A percentile compares a stretch with the other conserved stretches of the same genome.
Conservation (phyloP, 2,329 filamentous ascomycete genomes). For the Teratosphaeria viscida region DNA sequence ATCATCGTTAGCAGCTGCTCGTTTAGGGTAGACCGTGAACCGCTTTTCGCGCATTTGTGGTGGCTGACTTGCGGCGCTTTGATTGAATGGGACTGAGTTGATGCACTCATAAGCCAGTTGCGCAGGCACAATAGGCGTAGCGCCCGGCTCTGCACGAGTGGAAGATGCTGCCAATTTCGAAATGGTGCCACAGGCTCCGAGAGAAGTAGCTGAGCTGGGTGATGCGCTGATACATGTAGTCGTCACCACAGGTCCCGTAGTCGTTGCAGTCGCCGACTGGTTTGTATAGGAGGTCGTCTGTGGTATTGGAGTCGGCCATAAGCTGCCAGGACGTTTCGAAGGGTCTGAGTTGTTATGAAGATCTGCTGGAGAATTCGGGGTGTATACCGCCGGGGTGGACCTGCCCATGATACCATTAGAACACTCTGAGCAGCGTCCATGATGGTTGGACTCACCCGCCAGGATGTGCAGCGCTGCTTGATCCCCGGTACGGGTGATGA, state of each 20-base stretch:
- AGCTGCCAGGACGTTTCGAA: background rate
- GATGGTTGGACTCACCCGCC: conserved; percentile 1
- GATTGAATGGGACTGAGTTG: conserved; percentile 36
- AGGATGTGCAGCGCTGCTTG: conserved; percentile 1
- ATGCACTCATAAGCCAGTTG: conserved; percentile 37
- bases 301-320: background rate
- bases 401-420: background rate
- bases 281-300: background rate
- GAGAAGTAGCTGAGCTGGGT: background rate
- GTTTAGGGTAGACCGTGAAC: background rate
- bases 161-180: conserved; percentile 14
- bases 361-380: background rate
- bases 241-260: background rate
- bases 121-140: conserved; percentile 32
- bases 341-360: background rate
- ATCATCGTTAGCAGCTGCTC: conserved; percentile 8
- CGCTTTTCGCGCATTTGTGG: background rate
- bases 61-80: conserved; percentile 20
- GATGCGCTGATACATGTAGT: background rate
- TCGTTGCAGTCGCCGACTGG: background rate
- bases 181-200: conserved; percentile 17
- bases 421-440: background rate
- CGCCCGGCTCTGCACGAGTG: conserved; percentile 12
- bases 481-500: background rate
- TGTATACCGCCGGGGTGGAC: background rate